These are phyloP conservation scores for Santalum album DNA, from an alignment of 164 flowering plant species.

Conservation along the genomic window DNA sequence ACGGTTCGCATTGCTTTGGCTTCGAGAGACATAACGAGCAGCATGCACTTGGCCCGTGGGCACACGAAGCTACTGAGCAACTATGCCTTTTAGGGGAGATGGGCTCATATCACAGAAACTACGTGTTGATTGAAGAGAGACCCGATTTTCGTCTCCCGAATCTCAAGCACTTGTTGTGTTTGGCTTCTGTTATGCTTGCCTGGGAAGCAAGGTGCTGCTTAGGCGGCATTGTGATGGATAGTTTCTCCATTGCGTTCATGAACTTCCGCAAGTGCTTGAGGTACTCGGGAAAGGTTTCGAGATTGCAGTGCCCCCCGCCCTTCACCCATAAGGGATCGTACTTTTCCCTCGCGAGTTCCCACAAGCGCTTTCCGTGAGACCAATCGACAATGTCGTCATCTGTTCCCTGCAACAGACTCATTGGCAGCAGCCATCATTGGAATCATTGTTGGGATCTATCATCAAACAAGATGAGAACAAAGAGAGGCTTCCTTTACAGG, in stretches of 20 bases:
- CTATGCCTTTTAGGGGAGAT: no score
- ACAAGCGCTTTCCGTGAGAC: not conserved
- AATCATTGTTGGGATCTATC: no score
- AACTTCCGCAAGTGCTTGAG: not conserved
- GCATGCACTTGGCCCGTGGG: no score
- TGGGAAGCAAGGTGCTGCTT: not conserved
- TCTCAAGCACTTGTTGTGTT: not conserved
- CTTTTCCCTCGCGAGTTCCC: slow-evolving; percentile 1
- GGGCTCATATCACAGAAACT: no score
- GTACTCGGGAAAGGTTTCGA: not conserved
- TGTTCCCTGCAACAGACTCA: slow-evolving; percentile 7
- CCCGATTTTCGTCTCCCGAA: no score
- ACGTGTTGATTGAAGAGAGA: no score
- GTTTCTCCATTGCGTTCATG: slow-evolving; percentile 1
- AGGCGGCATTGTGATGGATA: not conserved
- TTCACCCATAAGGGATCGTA: slow-evolving; percentile 1
- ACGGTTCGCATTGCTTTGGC: no score
- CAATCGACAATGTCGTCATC: not conserved
- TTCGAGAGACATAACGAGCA: no score
- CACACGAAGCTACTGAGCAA: no score
- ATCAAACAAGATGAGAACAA: no score
- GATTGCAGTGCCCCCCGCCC: slow-evolving; percentile 4
- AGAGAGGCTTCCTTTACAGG: no score
- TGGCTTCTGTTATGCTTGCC: not conserved
- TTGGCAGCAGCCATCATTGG: slow-evolving; percentile 3